These are phyloP conservation scores for Pinus tabuliformis DNA, from an alignment of 75 land plant species.

Conservation along the genomic window DNA sequence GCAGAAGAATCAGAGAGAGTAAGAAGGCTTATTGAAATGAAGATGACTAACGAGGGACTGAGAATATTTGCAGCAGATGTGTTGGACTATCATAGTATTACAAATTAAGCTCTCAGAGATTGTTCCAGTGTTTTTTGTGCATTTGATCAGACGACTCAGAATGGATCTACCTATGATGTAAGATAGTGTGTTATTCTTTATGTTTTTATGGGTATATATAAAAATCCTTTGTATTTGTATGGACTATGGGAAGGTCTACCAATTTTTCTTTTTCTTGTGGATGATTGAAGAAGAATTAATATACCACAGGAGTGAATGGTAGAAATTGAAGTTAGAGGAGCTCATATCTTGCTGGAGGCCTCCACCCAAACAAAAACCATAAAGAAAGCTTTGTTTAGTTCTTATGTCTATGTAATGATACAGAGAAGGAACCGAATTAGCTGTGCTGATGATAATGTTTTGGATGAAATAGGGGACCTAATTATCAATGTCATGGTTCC, in stretches of 20 bases:
- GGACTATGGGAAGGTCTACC: too few relatives aligned
- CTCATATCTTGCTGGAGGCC: slow-evolving; percentile 80
- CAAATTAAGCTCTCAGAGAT: slow-evolving; percentile 57
- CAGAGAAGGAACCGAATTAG: slow-evolving; percentile 38
- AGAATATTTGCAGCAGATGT: slow-evolving; percentile 51
- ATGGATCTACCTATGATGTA: slow-evolving; percentile 57
- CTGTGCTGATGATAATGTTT: not conserved
- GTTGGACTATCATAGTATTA: slow-evolving; percentile 70
- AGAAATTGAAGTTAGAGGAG: slow-evolving; percentile 80
- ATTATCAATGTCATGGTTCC: too few relatives aligned
- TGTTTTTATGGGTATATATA: too few relatives aligned
- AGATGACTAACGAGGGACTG: slow-evolving; percentile 18
- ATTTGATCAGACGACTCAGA: slow-evolving; percentile 40
- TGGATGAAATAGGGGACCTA: slow-evolving; percentile 58
- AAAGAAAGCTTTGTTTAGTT: slow-evolving; percentile 63
- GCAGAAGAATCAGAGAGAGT: too few relatives aligned
- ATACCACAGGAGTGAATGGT: slow-evolving; percentile 36
- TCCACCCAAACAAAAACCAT: slow-evolving; percentile 69
- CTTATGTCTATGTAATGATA: slow-evolving; percentile 66
- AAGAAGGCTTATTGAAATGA: too few relatives aligned
- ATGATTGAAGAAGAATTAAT: slow-evolving; percentile 5
- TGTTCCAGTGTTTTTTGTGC: slow-evolving; percentile 68
- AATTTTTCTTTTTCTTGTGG: not conserved
- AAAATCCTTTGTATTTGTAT: too few relatives aligned
- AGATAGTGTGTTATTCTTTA: too few relatives aligned